Base-by-base conservation (phyloP, 257 asterid genomes). In the Rauvolfia tetraphylla region DNA sequence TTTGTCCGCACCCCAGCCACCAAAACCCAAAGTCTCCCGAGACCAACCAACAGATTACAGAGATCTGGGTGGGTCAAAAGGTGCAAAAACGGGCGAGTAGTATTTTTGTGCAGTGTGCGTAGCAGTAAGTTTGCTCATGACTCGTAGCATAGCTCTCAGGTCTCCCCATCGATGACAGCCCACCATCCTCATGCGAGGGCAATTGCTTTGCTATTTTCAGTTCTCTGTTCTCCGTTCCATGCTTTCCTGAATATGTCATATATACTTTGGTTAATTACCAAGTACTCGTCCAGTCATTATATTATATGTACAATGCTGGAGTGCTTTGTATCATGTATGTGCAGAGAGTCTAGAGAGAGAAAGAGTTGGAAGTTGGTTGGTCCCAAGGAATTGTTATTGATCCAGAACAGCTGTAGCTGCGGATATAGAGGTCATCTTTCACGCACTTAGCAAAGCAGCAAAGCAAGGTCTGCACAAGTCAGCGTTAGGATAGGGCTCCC, bases 381-480 rank as follows among this genome's bases (percentile, higher is more conserved):
- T 62, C 68, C 68, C 68, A 62, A 31, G n/a, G n/a, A n/a, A n/a
- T n/a, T n/a, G 11, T n/a, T 33, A 62, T 31, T 31, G 42, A 15
- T 33, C 68, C 41, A 62, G 68, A 62, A 62, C 15, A 17, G n/a
- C 23, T 61, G 49, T 44, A 44, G 49, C 14, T 44, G 14, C 11
- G 49, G 27, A 14, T 33, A 17, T 15, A 11, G 25, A 36, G 74
- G 42, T 71, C 5, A 71, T 49, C 75, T 71, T 71, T 48, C 46
- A 44, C 62, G 31, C 42, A 48, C 62, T 48, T 44, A 3, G 68
- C n/a, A 33, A 72, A 72, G 46, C 48, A 72, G 27, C 3, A 29
- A 7, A 22, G 29, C 54, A 20, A 33, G 65, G 53, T 73, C 76
- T 56, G 76, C 38, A 73, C 33, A 73, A 54, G 76, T 73, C 76